Evolutionary conservation across 2,329 filamentous ascomycete genomes (phyloP).

Genomic region (Didymella arachidicola): DNA sequence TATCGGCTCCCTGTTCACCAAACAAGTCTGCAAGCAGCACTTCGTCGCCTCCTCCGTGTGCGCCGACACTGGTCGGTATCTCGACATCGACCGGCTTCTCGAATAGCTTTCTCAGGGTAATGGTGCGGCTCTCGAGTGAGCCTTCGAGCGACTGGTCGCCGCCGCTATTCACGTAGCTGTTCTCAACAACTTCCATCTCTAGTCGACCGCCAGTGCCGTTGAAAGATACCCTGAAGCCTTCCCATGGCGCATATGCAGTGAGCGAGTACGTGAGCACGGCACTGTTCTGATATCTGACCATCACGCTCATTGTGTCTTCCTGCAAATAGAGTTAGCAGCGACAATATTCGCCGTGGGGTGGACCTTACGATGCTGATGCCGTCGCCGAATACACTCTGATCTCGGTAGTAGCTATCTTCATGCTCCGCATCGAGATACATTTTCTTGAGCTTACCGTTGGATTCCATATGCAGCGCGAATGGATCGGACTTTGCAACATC

Average conservation of each 20-base stretch:
- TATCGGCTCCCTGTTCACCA: slow-evolving; percentile 60
- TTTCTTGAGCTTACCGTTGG: slow-evolving; percentile 62
- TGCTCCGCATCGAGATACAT: slow-evolving; percentile 70
- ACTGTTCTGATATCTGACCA: slow-evolving; percentile 64
- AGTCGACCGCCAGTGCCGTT: slow-evolving; percentile 66
- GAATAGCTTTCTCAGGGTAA: slow-evolving; percentile 63
- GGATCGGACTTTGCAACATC: slow-evolving; percentile 62
- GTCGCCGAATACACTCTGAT: slow-evolving; percentile 69
- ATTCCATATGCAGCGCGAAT: slow-evolving; percentile 65
- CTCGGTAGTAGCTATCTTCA: slow-evolving; percentile 68
- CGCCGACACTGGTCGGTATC: slow-evolving; percentile 61
- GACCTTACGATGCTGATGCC: slow-evolving; percentile 62
- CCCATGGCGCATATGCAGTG: slow-evolving; percentile 69
- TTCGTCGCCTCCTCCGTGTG: slow-evolving; percentile 67
- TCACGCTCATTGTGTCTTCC: slow-evolving; percentile 69
- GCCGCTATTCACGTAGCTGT: slow-evolving; percentile 65
- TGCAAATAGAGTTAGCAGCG: too few relatives aligned
- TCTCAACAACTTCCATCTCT: slow-evolving; percentile 69
- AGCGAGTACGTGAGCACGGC: slow-evolving; percentile 67
- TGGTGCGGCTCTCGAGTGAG: slow-evolving; percentile 59
- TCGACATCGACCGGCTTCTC: slow-evolving; percentile 65
- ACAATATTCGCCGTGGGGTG: too few relatives aligned
- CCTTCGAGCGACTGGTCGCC: slow-evolving; percentile 65
- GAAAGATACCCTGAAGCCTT: slow-evolving; percentile 66
- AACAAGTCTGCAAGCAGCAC: slow-evolving; percentile 66